Percentiles rank a stretch among this genome's conserved stretches.
phyloP scores from a whole-genome alignment of 805 yeast species.

The Blastobotrys terrestris region DNA sequence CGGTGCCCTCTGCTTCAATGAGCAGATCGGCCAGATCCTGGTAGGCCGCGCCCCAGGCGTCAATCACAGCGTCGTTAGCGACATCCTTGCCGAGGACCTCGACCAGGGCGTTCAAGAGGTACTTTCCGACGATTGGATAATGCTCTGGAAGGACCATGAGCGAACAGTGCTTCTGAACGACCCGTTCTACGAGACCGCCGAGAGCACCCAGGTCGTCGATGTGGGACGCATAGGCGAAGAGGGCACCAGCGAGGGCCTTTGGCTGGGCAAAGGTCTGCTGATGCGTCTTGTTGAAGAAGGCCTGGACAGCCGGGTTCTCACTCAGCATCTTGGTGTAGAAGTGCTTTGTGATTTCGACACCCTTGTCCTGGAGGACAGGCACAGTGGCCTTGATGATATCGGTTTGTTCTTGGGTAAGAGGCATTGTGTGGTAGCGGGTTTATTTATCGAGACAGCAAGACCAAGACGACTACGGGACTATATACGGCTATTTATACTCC shows the following conservation, averaged over 20 bases:
- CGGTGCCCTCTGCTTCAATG: slow-evolving; percentile 46
- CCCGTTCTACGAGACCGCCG: slow-evolving; percentile 47
- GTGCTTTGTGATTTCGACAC: slow-evolving; percentile 46
- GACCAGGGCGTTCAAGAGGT: slow-evolving; percentile 48
- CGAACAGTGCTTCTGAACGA: slow-evolving; percentile 62
- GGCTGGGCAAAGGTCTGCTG: slow-evolving; percentile 51
- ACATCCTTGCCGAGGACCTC: slow-evolving; percentile 39
- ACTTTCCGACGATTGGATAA: slow-evolving; percentile 57
- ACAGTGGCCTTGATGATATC: slow-evolving; percentile 23
- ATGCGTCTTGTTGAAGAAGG: slow-evolving; percentile 56
- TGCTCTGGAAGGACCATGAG: slow-evolving; percentile 58
- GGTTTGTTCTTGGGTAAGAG: slow-evolving; percentile 9
- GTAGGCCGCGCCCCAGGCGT: slow-evolving; percentile 65
- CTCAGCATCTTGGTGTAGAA: slow-evolving; percentile 53
- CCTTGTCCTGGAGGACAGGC: slow-evolving; percentile 32
- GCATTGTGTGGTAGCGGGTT: background rate
- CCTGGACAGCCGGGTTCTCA: slow-evolving; percentile 47
- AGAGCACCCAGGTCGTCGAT: slow-evolving; percentile 43
- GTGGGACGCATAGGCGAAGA: slow-evolving; percentile 48
- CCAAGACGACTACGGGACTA: background rate
- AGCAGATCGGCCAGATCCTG: slow-evolving; percentile 54
- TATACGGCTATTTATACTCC: background rate
- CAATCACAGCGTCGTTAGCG: slow-evolving; percentile 48
- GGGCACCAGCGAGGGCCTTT: slow-evolving; percentile 54
- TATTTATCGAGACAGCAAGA: background rate